phyloP scores from a whole-genome alignment of 2,329 filamentous ascomycete species.

The Fusarium floridanum region DNA sequence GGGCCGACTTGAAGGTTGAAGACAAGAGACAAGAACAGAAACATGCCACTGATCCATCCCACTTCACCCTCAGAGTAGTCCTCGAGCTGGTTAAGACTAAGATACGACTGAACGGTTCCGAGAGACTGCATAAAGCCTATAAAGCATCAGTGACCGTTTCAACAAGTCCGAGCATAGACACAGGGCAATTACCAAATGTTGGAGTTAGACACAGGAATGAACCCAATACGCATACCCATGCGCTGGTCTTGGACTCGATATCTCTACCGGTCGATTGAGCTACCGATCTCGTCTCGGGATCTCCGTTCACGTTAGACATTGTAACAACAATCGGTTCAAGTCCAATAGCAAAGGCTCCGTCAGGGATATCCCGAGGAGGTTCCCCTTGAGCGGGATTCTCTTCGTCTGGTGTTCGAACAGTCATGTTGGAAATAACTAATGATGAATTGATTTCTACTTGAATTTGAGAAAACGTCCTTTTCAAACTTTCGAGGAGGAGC shows the following conservation, averaged over 20 bases:
- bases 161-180: neutral
- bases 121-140: slow-evolving; percentile 61
- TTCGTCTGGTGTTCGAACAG: neutral
- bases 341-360: slow-evolving; percentile 24
- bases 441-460: no score
- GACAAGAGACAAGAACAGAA: slow-evolving; percentile 59
- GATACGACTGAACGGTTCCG: slow-evolving; percentile 62
- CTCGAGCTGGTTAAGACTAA: slow-evolving; percentile 58
- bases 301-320: slow-evolving; percentile 29
- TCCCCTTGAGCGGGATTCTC: neutral
- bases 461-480: neutral
- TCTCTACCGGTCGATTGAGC: slow-evolving; percentile 22
- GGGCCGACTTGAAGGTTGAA: slow-evolving; percentile 63
- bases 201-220: slow-evolving; percentile 37
- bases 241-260: slow-evolving; percentile 32
- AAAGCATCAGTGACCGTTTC: neutral
- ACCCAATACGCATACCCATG: slow-evolving; percentile 44
- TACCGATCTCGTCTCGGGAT: slow-evolving; percentile 29
- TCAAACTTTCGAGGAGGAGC: neutral
- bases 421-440: slow-evolving; percentile 4
- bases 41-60: slow-evolving; percentile 63
- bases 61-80: slow-evolving; percentile 58
- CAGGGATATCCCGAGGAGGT: slow-evolving; percentile 11
- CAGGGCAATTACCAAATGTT: neutral
- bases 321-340: slow-evolving; percentile 33